These are phyloP conservation scores for Didymella glomerata DNA, from an alignment of 2,329 filamentous ascomycete genomes.

Conservation along the genomic window DNA sequence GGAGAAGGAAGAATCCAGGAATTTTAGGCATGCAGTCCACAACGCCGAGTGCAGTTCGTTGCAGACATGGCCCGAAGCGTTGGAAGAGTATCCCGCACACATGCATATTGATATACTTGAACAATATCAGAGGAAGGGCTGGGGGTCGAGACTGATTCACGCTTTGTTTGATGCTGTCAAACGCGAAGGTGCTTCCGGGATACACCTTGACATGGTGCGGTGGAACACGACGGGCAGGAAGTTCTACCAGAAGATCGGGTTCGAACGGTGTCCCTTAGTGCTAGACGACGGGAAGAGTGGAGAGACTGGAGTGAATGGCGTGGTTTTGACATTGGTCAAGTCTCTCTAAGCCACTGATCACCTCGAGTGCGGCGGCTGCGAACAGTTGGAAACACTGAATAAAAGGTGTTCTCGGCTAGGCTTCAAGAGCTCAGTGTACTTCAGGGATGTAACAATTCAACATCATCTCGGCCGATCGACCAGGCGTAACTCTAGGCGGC, in stretches of 20 bases:
- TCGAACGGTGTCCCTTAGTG: constrained; percentile 32
- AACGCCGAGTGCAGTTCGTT: constrained; percentile 38
- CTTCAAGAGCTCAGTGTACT: too few species aligned
- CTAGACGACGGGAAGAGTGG: constrained; percentile 42
- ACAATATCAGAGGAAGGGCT: constrained; percentile 45
- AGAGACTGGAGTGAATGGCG: constrained; percentile 32
- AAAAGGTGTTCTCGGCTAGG: too few species aligned
- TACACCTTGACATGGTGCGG: constrained; percentile 50
- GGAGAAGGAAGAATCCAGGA: constrained; percentile 30
- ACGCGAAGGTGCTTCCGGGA: constrained; percentile 36
- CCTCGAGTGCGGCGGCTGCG: not conserved
- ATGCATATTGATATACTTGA: constrained; percentile 51
- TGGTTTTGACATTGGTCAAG: constrained; percentile 39
- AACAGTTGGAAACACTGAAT: too few species aligned
- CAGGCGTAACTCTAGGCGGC: too few species aligned
- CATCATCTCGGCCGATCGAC: not conserved
- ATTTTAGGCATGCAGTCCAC: constrained; percentile 31
- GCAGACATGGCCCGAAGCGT: constrained; percentile 24
- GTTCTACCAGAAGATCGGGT: constrained; percentile 44
- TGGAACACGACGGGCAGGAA: constrained; percentile 39
- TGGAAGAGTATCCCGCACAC: constrained; percentile 47
- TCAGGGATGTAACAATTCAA: too few species aligned
- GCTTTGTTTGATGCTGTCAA: constrained; percentile 34
- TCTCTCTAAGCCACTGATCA: constrained; percentile 20
- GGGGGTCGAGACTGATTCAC: constrained; percentile 42